Conservation (phyloP, 2,329 filamentous ascomycete genomes). For the Sordariomycetes sp. region DNA sequence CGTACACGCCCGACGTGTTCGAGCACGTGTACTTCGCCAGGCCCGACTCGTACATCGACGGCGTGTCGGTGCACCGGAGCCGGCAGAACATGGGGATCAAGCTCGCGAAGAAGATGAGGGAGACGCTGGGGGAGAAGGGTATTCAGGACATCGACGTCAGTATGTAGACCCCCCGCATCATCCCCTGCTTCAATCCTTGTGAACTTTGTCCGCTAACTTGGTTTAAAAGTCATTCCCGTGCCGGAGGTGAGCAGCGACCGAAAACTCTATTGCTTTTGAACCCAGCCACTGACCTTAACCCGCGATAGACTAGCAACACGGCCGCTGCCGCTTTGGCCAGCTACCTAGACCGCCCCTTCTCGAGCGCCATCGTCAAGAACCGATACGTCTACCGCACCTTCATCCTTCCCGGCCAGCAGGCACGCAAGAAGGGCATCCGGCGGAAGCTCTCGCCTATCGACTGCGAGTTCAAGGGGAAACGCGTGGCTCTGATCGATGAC, state of each 20-base stretch:
- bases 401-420: slow-evolving; percentile 63
- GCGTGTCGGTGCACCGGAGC: slow-evolving; percentile 75
- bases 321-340: slow-evolving; percentile 66
- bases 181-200: not conserved
- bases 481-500: slow-evolving; percentile 80
- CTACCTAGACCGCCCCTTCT: slow-evolving; percentile 64
- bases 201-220: slow-evolving; percentile 5
- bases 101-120: slow-evolving; percentile 62
- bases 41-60: slow-evolving; percentile 74
- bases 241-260: slow-evolving; percentile 20
- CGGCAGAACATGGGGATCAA: slow-evolving; percentile 80
- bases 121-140: slow-evolving; percentile 55
- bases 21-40: slow-evolving; percentile 83
- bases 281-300: not conserved
- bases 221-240: slow-evolving; percentile 62
- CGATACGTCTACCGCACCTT: slow-evolving; percentile 82
- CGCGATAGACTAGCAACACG: slow-evolving; percentile 57
- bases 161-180: slow-evolving; percentile 11
- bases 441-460: slow-evolving; percentile 83
- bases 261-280: not conserved
- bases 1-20: slow-evolving; percentile 72
- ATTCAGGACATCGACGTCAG: slow-evolving; percentile 66
- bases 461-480: slow-evolving; percentile 71
- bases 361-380: slow-evolving; percentile 81
- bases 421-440: slow-evolving; percentile 75